These are phyloP conservation scores for Cruciata laevipes DNA, from an alignment of 257 asterid species.

Conservation along the genomic window DNA sequence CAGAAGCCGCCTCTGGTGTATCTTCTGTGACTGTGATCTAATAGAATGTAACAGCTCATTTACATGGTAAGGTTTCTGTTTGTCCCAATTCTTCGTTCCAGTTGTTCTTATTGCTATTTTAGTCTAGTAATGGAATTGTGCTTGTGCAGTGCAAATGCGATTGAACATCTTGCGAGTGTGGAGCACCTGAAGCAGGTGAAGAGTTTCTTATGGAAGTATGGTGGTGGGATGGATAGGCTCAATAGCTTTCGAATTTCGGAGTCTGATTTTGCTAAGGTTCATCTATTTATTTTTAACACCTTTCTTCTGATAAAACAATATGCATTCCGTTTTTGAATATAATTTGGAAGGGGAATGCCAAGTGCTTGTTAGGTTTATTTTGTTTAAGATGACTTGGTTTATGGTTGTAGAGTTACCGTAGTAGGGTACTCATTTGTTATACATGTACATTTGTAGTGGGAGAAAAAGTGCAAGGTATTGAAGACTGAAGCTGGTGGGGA, in stretches of 20 bases:
- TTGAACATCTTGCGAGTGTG: conserved; percentile 67
- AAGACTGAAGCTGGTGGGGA: conserved; percentile 46
- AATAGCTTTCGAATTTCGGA: conserved; percentile 50
- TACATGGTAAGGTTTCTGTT: conserved; percentile 39
- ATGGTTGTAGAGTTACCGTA: not conserved
- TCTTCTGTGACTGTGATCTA: conserved; percentile 59
- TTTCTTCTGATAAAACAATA: not conserved
- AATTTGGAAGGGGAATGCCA: not conserved
- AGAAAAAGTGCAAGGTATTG: conserved; percentile 56
- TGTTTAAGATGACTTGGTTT: not conserved
- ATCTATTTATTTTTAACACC: not conserved
- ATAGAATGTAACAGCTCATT: conserved; percentile 48
- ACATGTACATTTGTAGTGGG: conserved; percentile 57
- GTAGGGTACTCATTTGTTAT: not conserved
- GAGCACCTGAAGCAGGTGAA: conserved; percentile 79
- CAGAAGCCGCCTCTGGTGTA: conserved; percentile 53
- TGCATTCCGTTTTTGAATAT: not conserved
- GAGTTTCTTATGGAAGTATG: conserved; percentile 69
- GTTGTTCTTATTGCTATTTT: not conserved
- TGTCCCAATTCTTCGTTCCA: not conserved
- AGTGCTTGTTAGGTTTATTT: not conserved
- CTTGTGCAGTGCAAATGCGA: conserved; percentile 48
- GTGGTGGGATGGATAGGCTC: conserved; percentile 60
- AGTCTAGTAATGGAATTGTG: conserved; percentile 9
- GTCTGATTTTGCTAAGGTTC: conserved; percentile 57